phyloP scores from a whole-genome alignment of 352 stramenopile genomes.

The Pythium pectinolyticum region DNA sequence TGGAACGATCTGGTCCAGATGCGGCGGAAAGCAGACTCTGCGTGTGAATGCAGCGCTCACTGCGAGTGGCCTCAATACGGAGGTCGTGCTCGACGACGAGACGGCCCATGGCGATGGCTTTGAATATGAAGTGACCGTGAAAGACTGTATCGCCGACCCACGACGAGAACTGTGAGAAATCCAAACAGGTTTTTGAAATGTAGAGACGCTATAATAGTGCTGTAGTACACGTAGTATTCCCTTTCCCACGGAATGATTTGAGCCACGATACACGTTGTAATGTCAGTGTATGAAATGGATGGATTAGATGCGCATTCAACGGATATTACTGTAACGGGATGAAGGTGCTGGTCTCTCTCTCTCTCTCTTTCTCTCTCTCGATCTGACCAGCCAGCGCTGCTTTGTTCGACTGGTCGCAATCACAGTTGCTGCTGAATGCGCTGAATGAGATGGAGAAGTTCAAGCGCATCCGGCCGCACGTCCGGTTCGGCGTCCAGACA shows the following conservation, averaged over 20 bases:
- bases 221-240: not conserved
- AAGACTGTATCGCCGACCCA: constrained; percentile 19
- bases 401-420: too few species aligned
- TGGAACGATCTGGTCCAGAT: constrained; percentile 32
- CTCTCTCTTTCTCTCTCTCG: constrained; percentile 5
- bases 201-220: not conserved
- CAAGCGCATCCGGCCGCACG: constrained; percentile 58
- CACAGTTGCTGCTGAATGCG: constrained; percentile 25
- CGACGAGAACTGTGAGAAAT: constrained; percentile 16
- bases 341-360: not conserved
- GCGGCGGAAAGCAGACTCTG: constrained; percentile 16
- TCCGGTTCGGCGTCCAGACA: constrained; percentile 74
- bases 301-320: constrained; percentile 8
- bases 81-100: constrained; percentile 18
- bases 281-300: constrained; percentile 1
- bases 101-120: constrained; percentile 12
- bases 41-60: constrained; percentile 38
- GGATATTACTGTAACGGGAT: constrained; percentile 9
- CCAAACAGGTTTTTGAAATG: not conserved
- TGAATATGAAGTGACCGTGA: constrained; percentile 20
- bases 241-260: not conserved
- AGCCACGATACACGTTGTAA: not conserved
- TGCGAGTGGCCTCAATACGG: constrained; percentile 16
- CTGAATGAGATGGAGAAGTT: constrained; percentile 67
- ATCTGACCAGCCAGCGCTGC: too few species aligned